Evolutionary conservation across 2,329 filamentous ascomycete species (phyloP).

Genomic region (Sclerotinia borealis): DNA sequence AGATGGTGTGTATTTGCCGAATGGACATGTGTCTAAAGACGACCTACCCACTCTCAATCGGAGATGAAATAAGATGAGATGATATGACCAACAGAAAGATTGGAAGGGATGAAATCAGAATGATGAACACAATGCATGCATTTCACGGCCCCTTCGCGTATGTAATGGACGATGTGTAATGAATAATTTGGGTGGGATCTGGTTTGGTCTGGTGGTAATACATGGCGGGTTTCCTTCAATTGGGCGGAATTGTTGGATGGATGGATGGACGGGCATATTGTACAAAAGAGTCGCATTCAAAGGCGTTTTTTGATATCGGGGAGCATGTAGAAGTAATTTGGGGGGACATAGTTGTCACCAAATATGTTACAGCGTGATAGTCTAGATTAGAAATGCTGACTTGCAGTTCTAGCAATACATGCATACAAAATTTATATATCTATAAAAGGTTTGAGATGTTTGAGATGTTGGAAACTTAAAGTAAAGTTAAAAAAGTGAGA

Average conservation of each 20-base stretch:
- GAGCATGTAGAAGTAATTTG: conserved; percentile 12
- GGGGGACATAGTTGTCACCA: neutral
- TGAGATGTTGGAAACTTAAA: no score
- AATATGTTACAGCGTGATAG: neutral
- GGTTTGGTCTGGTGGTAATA: conserved; percentile 5
- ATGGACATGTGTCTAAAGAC: conserved; percentile 46
- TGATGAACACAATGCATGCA: conserved; percentile 8
- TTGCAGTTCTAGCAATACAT: conserved; percentile 8
- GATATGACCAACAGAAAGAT: neutral
- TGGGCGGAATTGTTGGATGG: neutral
- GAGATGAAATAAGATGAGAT: neutral
- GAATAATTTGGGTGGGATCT: conserved; percentile 7
- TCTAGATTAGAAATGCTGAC: neutral
- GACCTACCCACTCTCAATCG: neutral
- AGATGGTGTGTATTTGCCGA: conserved; percentile 91
- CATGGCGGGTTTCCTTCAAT: neutral
- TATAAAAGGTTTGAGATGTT: neutral
- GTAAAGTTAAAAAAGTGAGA: no score
- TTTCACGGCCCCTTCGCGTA: neutral
- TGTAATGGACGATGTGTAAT: conserved; percentile 12
- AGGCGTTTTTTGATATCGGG: conserved; percentile 2
- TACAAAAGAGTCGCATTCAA: conserved; percentile 4
- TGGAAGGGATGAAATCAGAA: neutral
- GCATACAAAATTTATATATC: neutral
- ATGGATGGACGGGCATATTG: conserved; percentile 2